Evolutionary conservation across 2,329 filamentous ascomycete genomes (phyloP).

Genomic region (Blumeria graminis): DNA sequence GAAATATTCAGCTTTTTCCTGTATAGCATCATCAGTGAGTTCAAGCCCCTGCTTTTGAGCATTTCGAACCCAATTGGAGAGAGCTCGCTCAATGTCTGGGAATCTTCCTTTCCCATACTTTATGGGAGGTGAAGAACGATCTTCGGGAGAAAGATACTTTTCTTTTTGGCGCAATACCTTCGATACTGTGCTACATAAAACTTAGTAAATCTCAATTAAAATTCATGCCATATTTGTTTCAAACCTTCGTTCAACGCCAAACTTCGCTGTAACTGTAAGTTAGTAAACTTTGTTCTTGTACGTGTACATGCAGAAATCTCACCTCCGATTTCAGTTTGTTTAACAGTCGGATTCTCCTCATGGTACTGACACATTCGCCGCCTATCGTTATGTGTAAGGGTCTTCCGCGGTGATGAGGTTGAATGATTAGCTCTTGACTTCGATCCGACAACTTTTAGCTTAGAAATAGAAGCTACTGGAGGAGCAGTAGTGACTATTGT

Average conservation of each 20-base stretch:
- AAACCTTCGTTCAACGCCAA: conserved; percentile 94
- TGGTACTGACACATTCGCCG: conserved; percentile 85
- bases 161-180: conserved; percentile 91
- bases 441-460: conserved; percentile 16
- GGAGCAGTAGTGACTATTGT: conserved; percentile 23
- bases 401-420: conserved; percentile 44
- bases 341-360: conserved; percentile 68
- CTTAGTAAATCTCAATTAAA: conserved; percentile 10
- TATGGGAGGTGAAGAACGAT: conserved; percentile 52
- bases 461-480: conserved; percentile 10
- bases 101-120: conserved; percentile 68
- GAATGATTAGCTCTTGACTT: conserved; percentile 21
- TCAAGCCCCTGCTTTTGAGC: conserved; percentile 51
- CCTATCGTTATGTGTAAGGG: conserved; percentile 74
- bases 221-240: conserved; percentile 2
- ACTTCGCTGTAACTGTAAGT: conserved; percentile 37
- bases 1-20: conserved; percentile 65
- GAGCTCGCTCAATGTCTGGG: conserved; percentile 75
- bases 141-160: conserved; percentile 68
- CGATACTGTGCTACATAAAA: conserved; percentile 60
- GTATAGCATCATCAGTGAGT: conserved; percentile 58
- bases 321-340: conserved; percentile 92
- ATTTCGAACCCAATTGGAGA: conserved; percentile 70
- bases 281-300: not conserved
- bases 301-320: conserved; percentile 13